Evolutionary conservation across 768 basidiomycete species (phyloP).

Genomic region (Boletus huronensis): DNA sequence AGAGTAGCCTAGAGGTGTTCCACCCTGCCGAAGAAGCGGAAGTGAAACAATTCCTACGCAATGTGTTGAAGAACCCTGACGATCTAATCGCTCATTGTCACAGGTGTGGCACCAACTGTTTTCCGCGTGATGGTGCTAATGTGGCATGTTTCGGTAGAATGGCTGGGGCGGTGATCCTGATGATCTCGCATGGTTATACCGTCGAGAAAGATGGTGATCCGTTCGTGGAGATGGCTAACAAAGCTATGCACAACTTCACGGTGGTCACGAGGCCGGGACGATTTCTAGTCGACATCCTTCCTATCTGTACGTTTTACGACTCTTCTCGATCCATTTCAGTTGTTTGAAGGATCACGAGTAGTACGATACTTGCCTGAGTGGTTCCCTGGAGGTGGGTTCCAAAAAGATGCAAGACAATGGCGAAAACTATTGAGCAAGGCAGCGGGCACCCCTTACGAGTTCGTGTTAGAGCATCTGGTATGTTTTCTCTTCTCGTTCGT

Average conservation of each 20-base stretch:
- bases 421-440: conserved; percentile 1
- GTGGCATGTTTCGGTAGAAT: conserved; percentile 22
- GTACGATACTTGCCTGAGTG: conserved; percentile 20
- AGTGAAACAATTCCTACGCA: conserved; percentile 1
- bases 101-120: not conserved
- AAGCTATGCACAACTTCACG: conserved; percentile 17
- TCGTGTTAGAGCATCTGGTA: conserved; percentile 15
- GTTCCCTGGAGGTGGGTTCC: conserved; percentile 22
- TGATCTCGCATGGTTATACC: conserved; percentile 36
- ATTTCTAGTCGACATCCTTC: conserved; percentile 11
- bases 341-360: not conserved
- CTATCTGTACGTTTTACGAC: conserved; percentile 2
- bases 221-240: conserved; percentile 28
- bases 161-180: conserved; percentile 33
- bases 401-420: conserved; percentile 7
- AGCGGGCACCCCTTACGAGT: not conserved
- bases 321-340: not conserved
- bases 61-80: conserved; percentile 1
- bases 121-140: not conserved
- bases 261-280: not conserved
- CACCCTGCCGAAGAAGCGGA: conserved; percentile 2
- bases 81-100: conserved; percentile 3
- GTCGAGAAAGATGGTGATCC: conserved; percentile 32
- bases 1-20: conserved; percentile 1
- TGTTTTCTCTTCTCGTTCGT: not conserved